These are phyloP conservation scores for Neopestalotiopsis sp. DNA, from an alignment of 2,329 filamentous ascomycete genomes.

Conservation along the genomic window DNA sequence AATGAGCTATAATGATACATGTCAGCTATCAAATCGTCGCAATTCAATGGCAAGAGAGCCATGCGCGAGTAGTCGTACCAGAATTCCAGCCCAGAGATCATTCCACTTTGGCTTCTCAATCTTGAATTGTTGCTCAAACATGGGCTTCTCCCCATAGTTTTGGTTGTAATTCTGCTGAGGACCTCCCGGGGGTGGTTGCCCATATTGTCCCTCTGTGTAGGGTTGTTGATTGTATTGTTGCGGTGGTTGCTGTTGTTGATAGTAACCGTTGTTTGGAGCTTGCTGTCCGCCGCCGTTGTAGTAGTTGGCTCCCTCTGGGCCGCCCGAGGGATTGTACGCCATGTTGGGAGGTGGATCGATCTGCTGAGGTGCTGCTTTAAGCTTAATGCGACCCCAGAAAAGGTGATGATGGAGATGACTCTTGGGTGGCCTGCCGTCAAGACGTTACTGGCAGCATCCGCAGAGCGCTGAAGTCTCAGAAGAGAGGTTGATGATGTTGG, in stretches of 20 bases:
- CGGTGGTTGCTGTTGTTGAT: constrained; percentile 20
- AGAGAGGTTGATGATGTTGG: neutral
- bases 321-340: constrained; percentile 17
- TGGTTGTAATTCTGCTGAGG: constrained; percentile 4
- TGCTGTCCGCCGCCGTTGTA: constrained; percentile 5
- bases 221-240: constrained; percentile 22
- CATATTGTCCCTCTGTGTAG: constrained; percentile 21
- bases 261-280: constrained; percentile 5
- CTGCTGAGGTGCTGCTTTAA: constrained; percentile 1
- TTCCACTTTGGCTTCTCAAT: constrained; percentile 86
- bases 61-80: constrained; percentile 54
- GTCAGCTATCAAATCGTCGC: neutral
- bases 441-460: neutral
- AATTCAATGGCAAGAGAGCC: neutral
- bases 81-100: constrained; percentile 85
- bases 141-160: constrained; percentile 48
- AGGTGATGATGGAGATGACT: neutral
- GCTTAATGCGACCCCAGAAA: constrained; percentile 2
- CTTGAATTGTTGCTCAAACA: constrained; percentile 83
- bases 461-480: neutral
- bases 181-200: constrained; percentile 33
- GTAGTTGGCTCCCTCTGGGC: constrained; percentile 14
- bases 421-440: neutral
- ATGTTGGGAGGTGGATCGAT: constrained; percentile 1
- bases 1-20: constrained; percentile 60